Evolutionary conservation across 768 basidiomycete genomes (phyloP).

Genomic region (Suillus decipiens): DNA sequence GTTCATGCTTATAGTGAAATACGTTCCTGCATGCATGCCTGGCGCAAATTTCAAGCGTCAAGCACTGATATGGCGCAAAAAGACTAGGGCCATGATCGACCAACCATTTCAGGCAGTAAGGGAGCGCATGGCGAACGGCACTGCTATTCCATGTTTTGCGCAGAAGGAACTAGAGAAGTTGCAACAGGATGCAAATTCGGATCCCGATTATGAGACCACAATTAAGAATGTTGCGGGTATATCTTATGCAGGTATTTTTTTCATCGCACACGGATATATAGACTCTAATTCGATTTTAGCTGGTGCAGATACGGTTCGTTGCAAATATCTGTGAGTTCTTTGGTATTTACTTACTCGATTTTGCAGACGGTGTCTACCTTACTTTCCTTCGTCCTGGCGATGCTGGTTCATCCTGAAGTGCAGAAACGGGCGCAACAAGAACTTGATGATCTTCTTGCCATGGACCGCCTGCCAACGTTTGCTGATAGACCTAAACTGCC

Average conservation of each 20-base stretch:
- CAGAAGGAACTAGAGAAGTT: constrained; percentile 41
- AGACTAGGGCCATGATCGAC: constrained; percentile 33
- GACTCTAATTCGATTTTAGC: constrained; percentile 19
- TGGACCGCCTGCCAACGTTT: constrained; percentile 46
- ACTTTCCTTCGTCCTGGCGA: constrained; percentile 52
- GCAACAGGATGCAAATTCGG: constrained; percentile 19
- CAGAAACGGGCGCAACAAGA: constrained; percentile 51
- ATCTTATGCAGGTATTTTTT: constrained; percentile 43
- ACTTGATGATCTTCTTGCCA: constrained; percentile 48
- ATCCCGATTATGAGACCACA: constrained; percentile 43
- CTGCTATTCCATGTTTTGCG: constrained; percentile 44
- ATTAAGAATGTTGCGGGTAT: constrained; percentile 53
- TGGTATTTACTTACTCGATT: constrained; percentile 14
- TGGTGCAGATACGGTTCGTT: constrained; percentile 28
- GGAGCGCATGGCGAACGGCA: constrained; percentile 41
- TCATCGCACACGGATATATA: background rate
- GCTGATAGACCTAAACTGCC: constrained; percentile 44
- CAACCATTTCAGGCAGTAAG: constrained; percentile 46
- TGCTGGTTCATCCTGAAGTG: constrained; percentile 54
- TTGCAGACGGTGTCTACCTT: constrained; percentile 51
- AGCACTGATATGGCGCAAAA: constrained; percentile 42
- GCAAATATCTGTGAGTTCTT: constrained; percentile 27
- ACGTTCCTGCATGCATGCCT: constrained; percentile 52
- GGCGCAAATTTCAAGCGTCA: constrained; percentile 49
- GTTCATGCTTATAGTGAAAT: constrained; percentile 34